A percentile compares a stretch with the other conserved stretches of the same genome.
Evolutionary conservation across 1,139 yeast species (phyloP).

Genomic region (Chernovozyma sophiae-reginae): DNA sequence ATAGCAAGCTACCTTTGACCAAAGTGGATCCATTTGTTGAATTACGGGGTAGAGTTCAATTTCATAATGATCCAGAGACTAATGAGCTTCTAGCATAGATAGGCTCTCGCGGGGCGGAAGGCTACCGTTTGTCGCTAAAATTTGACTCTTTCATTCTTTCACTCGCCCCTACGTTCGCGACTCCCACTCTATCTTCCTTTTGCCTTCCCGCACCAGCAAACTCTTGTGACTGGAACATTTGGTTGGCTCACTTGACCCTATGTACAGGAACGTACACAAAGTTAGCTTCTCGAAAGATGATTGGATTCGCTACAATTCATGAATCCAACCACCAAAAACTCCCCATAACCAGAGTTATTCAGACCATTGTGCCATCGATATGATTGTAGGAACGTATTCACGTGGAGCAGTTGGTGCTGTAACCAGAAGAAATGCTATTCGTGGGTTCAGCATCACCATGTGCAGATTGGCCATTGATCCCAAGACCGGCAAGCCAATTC

Average conservation of each 20-base stretch:
- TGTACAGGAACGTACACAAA: slow-evolving; percentile 3
- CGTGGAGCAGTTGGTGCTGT: slow-evolving; percentile 5
- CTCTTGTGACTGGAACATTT: too few relatives aligned
- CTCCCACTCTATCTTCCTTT: too few relatives aligned
- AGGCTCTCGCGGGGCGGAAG: too few relatives aligned
- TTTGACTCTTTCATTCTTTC: too few relatives aligned
- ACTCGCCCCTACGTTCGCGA: too few relatives aligned
- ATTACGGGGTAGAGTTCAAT: slow-evolving; percentile 15
- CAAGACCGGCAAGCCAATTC: slow-evolving; percentile 1
- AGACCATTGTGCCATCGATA: not conserved
- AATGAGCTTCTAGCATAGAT: slow-evolving; percentile 14
- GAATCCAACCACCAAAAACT: not conserved
- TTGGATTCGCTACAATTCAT: slow-evolving; percentile 1
- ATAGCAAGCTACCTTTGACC: slow-evolving; percentile 5
- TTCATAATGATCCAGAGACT: slow-evolving; percentile 16
- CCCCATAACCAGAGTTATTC: not conserved
- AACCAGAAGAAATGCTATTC: slow-evolving; percentile 1
- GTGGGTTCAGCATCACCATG: slow-evolving; percentile 2
- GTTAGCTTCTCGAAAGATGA: slow-evolving; percentile 1
- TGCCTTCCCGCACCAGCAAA: too few relatives aligned
- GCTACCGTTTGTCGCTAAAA: too few relatives aligned
- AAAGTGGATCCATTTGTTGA: not conserved
- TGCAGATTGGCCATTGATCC: slow-evolving; percentile 3
- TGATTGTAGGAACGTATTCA: slow-evolving; percentile 1
- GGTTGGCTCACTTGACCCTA: not conserved